These are phyloP conservation scores for cucumber (Cucumis sativus) DNA, from an alignment of 306 rosid species.

Conservation along the genomic window DNA sequence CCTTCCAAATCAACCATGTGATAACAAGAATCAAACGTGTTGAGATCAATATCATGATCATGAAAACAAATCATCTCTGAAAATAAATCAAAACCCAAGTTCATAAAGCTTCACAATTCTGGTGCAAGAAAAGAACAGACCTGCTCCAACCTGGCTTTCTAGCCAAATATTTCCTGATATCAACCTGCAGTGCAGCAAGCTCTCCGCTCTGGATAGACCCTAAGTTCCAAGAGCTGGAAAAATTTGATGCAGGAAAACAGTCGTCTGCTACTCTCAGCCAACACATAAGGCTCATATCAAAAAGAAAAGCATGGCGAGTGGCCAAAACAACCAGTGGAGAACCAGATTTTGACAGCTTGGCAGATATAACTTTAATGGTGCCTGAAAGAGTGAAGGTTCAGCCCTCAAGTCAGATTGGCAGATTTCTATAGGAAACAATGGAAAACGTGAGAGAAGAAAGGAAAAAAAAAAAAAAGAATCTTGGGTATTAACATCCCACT, in stretches of 20 bases:
- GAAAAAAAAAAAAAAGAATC: background rate
- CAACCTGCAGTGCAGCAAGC: conserved; percentile 92
- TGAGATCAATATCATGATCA: background rate
- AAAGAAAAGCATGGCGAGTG: conserved; percentile 30
- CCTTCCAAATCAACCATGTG: background rate
- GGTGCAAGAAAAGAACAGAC: conserved; percentile 32
- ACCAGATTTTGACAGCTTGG: conserved; percentile 16
- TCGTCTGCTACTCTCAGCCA: conserved; percentile 99
- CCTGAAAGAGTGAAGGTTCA: conserved; percentile 12
- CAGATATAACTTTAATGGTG: conserved; percentile 14
- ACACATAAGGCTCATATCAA: conserved; percentile 79
- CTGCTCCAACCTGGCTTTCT: conserved; percentile 99
- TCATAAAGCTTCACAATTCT: background rate
- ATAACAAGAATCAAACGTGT: background rate
- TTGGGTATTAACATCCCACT: background rate
- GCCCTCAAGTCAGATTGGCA: background rate
- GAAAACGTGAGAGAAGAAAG: background rate
- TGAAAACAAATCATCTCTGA: background rate
- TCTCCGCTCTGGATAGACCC: conserved; percentile 88
- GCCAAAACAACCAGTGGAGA: conserved; percentile 19
- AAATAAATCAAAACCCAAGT: background rate
- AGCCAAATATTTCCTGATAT: conserved; percentile 87
- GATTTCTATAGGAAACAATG: conserved; percentile 14
- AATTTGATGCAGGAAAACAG: conserved; percentile 93
- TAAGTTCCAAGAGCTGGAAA: conserved; percentile 91